Evolutionary conservation across 768 basidiomycete species (phyloP), one percentile per base, ranked within the genome.

Genomic region (Phylloporus sp.): DNA sequence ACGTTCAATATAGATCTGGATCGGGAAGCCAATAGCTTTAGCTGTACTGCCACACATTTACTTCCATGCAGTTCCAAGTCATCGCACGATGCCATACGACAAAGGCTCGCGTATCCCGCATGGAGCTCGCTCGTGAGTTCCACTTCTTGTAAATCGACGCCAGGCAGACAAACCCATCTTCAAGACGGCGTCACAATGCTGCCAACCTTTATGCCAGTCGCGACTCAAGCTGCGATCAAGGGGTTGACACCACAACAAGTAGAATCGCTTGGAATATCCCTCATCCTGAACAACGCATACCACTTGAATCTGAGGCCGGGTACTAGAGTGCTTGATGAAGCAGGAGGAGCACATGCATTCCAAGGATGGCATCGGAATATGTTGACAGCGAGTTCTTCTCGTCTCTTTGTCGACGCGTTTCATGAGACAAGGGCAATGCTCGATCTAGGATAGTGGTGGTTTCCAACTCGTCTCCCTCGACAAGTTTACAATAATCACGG

Each of bases 151-250:
- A 39, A 38, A n/a, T 33, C 27, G 20, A 40, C 39, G 17, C 15
- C 20, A 40, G 40, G 50, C 44, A 35, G 40, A 51, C 44, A 35
- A 42, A 33, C 36, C 40, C 3, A 17, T 26, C 36, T 17, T 53
- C 20, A 50, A 90, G 88, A 91, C 70, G 89, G 88, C 9, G 69
- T 77, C 31, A 92, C 90, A 2, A 80, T 85, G 74, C 70, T 92
- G 17, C 90, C 90, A 2, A 90, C 90, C 0, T 94, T 94, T 58
- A 94, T 93, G 91, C 91, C 90, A 4, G 90, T 93, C 9, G 90
- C 90, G 3, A 94, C 91, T 5, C 91, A 94, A 61, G 90, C 86
- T 15, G 86, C 90, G 6, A 90, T 94, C 60, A 95, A 95, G 66
- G 90, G 90, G 4, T 69, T 94, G n/a, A 90, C 90, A 6, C 68